Evolutionary conservation across 106 monocot species (phyloP), one percentile per base, ranked within the genome.

Genomic region (Vanilla planifolia): DNA sequence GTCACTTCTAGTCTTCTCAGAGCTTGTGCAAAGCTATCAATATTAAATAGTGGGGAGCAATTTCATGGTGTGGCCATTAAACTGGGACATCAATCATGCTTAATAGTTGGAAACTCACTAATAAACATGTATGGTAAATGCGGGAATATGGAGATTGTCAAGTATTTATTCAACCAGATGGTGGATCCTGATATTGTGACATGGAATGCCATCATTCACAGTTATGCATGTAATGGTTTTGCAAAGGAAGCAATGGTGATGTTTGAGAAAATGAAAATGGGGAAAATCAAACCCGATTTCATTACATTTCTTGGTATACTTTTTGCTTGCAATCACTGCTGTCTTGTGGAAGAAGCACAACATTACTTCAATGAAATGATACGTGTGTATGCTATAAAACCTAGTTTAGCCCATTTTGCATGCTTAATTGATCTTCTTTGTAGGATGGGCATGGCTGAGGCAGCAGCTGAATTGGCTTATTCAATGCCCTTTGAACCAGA

Each of bases 341-440:
- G 63, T 30, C 70, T 89, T 21, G 58, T 74, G 48, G 71, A 62
- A 53, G 70, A 89, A 70, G 83, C 75, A 41, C 55, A 68, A 37
- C 15, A 50, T 58, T 77, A 70, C 63, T 75, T 89, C 43, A 59
- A 32, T 39, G 55, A 43, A 10, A 89, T 89, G 89, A 63, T 4
- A 43, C 11, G 2, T 56, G 80, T 69, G 59, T 77, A 75, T 64
- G 75, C 72, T 2, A 67, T 78, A 19, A 19, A 14, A 39, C 84
- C 89, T 19, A 48, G 19, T 5, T 33, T 80, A 44, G 65, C 19
- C 25, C 89, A 89, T 67, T 89, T 77, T 73, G 66, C 77, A 29
- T 84, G 89, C 39, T 65, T 89, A 58, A 32, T 83, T 40, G 77
- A 89, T 68, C 83, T 89, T 47, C 47, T 81, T 13, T 74, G 80